Percentiles rank a stretch among this genome's conserved stretches.
Conservation (phyloP, 2,329 filamentous ascomycete genomes). For the Herpotrichia juniperi region DNA sequence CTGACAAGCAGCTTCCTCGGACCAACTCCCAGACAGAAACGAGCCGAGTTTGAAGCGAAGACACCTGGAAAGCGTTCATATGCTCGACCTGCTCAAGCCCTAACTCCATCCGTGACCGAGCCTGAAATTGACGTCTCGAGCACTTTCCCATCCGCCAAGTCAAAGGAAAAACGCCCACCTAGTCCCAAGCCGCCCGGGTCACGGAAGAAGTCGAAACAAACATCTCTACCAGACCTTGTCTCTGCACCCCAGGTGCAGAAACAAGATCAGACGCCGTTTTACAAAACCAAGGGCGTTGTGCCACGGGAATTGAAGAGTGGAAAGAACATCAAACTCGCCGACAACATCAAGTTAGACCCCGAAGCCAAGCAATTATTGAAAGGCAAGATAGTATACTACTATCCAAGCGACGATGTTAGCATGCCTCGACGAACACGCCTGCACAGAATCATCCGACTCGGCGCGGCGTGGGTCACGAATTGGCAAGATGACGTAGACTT, state of each 20-base stretch:
- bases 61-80: constrained; percentile 20
- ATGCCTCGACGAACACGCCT: constrained; percentile 73
- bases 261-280: constrained; percentile 29
- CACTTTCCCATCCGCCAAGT: constrained; percentile 20
- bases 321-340: constrained; percentile 34
- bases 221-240: constrained; percentile 27
- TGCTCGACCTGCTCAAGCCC: constrained; percentile 10
- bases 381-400: constrained; percentile 61
- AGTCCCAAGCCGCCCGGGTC: constrained; percentile 4
- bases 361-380: constrained; percentile 41
- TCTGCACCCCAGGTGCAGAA: neutral
- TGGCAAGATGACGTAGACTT: constrained; percentile 70
- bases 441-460: constrained; percentile 67
- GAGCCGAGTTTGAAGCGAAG: constrained; percentile 31
- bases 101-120: constrained; percentile 25
- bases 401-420: constrained; percentile 79
- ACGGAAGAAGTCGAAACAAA: constrained; percentile 23
- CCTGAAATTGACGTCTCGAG: constrained; percentile 19
- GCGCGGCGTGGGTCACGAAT: constrained; percentile 71
- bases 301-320: constrained; percentile 38
- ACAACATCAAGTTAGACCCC: constrained; percentile 38
- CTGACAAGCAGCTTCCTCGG: constrained; percentile 37
- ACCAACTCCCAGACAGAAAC: constrained; percentile 35
- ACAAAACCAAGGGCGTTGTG: constrained; percentile 29
- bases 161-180: constrained; percentile 1